Evolutionary conservation across 2,329 filamentous ascomycete genomes (phyloP).

Genomic region (Fusarium sp.): DNA sequence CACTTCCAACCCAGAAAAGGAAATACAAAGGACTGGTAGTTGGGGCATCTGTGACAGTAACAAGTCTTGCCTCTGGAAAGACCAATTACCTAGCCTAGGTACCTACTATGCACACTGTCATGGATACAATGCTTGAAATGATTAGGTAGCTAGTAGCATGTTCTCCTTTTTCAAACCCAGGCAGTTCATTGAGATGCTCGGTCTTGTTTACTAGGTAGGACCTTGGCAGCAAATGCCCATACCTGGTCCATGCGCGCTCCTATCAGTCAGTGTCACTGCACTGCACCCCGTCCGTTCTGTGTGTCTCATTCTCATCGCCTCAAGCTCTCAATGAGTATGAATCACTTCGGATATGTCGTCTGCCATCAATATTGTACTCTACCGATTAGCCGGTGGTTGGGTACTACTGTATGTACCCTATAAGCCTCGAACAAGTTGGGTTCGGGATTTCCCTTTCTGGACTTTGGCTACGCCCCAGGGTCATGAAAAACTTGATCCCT

Average conservation of each 20-base stretch:
- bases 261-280: conserved; percentile 15
- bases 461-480: neutral
- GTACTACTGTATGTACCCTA: neutral
- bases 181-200: neutral
- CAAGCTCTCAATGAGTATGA: conserved; percentile 11
- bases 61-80: neutral
- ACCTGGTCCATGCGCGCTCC: conserved; percentile 28
- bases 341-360: conserved; percentile 7
- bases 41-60: neutral
- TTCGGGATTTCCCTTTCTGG: neutral
- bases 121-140: conserved; percentile 12
- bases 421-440: neutral
- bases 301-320: conserved; percentile 22
- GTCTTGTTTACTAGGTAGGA: neutral
- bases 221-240: conserved; percentile 20
- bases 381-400: neutral
- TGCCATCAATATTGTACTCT: neutral
- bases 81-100: neutral
- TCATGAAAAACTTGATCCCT: too few species aligned
- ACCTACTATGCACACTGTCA: neutral
- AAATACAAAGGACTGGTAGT: neutral
- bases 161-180: conserved; percentile 8
- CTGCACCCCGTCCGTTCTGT: neutral
- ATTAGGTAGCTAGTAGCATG: neutral
- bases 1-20: neutral